Percentiles rank a stretch among this genome's conserved stretches.
Evolutionary conservation across 2,329 filamentous ascomycete genomes (phyloP).

Genomic region (Cercospora canescens): DNA sequence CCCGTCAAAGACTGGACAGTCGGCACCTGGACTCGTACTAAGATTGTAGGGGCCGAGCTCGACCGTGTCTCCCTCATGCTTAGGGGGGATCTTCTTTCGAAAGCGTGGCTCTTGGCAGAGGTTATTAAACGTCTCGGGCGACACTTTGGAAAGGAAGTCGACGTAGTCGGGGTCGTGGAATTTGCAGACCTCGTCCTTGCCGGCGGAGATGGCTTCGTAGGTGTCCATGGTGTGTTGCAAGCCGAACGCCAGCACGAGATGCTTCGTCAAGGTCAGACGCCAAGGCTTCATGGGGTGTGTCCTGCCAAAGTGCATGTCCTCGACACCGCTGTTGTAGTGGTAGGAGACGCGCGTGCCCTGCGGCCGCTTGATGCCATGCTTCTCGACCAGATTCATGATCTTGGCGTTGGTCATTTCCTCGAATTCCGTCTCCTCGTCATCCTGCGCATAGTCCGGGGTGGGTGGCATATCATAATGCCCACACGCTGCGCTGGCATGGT

Average conservation of each 20-base stretch:
- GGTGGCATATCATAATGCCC: slow-evolving; percentile 22
- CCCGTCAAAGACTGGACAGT: slow-evolving; percentile 95
- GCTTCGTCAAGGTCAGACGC: slow-evolving; percentile 92
- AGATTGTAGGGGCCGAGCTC: slow-evolving; percentile 72
- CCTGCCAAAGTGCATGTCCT: slow-evolving; percentile 94
- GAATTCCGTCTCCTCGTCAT: slow-evolving; percentile 43
- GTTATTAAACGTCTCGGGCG: slow-evolving; percentile 45
- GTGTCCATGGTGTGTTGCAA: slow-evolving; percentile 97
- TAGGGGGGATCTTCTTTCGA: slow-evolving; percentile 44
- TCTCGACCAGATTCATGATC: slow-evolving; percentile 55
- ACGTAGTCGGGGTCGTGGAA: slow-evolving; percentile 92
- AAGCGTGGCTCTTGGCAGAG: slow-evolving; percentile 51
- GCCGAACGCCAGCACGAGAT: slow-evolving; percentile 90
- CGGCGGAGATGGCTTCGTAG: slow-evolving; percentile 80
- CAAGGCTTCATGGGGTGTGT: slow-evolving; percentile 99
- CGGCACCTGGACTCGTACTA: slow-evolving; percentile 61
- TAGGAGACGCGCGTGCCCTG: slow-evolving; percentile 91
- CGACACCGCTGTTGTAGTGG: slow-evolving; percentile 91
- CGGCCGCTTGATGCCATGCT: slow-evolving; percentile 72
- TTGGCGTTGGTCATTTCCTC: slow-evolving; percentile 48
- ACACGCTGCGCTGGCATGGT: background rate
- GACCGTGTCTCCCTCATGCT: slow-evolving; percentile 45
- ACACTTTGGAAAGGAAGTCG: slow-evolving; percentile 66
- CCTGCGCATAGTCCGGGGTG: slow-evolving; percentile 48
- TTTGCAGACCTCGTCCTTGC: slow-evolving; percentile 79